Evolutionary conservation across 768 basidiomycete species (phyloP).

Genomic region (Clitopilus passeckerianus): DNA sequence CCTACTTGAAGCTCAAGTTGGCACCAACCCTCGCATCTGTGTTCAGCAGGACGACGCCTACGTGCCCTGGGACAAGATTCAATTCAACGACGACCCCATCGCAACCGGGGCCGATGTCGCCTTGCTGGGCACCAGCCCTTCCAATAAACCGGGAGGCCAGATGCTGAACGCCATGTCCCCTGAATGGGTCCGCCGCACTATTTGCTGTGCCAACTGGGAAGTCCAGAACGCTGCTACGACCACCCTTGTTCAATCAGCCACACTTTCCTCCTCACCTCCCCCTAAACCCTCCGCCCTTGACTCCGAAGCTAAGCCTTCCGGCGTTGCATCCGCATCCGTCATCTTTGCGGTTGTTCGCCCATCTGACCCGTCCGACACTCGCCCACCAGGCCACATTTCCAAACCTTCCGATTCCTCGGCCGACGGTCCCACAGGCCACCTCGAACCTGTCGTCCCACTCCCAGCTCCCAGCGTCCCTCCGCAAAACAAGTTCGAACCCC

Average conservation of each 20-base stretch:
- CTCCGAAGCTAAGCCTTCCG: slow-evolving; percentile 6
- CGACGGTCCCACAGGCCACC: slow-evolving; percentile 13
- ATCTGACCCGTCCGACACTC: slow-evolving; percentile 27
- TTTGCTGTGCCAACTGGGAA: slow-evolving; percentile 82
- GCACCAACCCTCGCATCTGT: slow-evolving; percentile 73
- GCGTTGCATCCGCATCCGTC: slow-evolving; percentile 39
- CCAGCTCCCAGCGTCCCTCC: slow-evolving; percentile 51
- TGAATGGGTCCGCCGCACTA: slow-evolving; percentile 81
- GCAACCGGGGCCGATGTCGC: slow-evolving; percentile 1
- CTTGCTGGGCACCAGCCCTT: not conserved
- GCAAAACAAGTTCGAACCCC: slow-evolving; percentile 56
- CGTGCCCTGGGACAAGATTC: slow-evolving; percentile 74
- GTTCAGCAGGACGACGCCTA: slow-evolving; percentile 83
- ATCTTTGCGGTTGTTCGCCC: slow-evolving; percentile 53
- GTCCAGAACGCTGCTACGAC: slow-evolving; percentile 37
- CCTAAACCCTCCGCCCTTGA: not conserved
- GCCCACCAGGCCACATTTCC: slow-evolving; percentile 15
- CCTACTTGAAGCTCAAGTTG: slow-evolving; percentile 83
- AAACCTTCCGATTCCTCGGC: slow-evolving; percentile 23
- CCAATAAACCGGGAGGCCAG: slow-evolving; percentile 11
- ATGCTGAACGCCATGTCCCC: slow-evolving; percentile 39
- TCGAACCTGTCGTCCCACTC: slow-evolving; percentile 55
- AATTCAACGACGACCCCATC: slow-evolving; percentile 33
- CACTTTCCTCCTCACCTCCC: not conserved
- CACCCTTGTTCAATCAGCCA: not conserved